These are phyloP conservation scores for Botrytis fragariae DNA, from an alignment of 2,329 filamentous ascomycete genomes.

Conservation along the genomic window DNA sequence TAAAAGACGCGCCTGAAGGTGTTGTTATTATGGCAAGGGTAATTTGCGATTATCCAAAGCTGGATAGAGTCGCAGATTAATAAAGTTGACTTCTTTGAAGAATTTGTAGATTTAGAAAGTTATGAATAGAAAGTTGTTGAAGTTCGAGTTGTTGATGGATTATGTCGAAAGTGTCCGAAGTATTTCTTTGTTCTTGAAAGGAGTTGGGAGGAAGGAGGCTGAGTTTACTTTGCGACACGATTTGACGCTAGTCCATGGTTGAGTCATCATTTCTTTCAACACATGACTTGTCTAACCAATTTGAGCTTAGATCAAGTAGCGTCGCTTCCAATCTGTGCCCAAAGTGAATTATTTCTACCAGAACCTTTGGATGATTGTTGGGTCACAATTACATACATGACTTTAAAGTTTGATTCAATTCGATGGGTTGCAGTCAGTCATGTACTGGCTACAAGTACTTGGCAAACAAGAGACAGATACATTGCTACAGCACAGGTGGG, in stretches of 20 bases:
- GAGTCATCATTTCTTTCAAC: conserved; percentile 1
- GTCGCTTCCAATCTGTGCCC: background rate
- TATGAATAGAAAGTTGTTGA: conserved; percentile 9
- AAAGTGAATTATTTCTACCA: background rate
- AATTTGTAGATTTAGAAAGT: background rate
- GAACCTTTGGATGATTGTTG: background rate
- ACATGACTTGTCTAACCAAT: background rate
- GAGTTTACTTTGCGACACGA: conserved; percentile 9
- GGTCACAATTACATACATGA: background rate
- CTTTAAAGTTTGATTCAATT: background rate
- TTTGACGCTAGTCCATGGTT: conserved; percentile 4
- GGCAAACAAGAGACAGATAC: background rate
- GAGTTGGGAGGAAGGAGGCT: conserved; percentile 13
- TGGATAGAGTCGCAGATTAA: conserved; percentile 26
- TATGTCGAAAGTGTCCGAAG: conserved; percentile 26
- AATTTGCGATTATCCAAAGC: conserved; percentile 32
- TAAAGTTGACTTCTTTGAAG: background rate
- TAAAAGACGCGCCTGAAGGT: conserved; percentile 18
- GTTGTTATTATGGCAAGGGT: conserved; percentile 27
- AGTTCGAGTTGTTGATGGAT: conserved; percentile 12
- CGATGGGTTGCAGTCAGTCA: background rate
- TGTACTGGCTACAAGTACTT: background rate
- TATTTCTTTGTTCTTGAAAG: conserved; percentile 23
- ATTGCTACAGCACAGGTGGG: background rate
- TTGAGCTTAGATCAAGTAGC: background rate